Percentiles rank a stretch among this genome's conserved stretches.
Evolutionary conservation across 2,329 filamentous ascomycete species (phyloP).

Genomic region (Apiospora sp.): DNA sequence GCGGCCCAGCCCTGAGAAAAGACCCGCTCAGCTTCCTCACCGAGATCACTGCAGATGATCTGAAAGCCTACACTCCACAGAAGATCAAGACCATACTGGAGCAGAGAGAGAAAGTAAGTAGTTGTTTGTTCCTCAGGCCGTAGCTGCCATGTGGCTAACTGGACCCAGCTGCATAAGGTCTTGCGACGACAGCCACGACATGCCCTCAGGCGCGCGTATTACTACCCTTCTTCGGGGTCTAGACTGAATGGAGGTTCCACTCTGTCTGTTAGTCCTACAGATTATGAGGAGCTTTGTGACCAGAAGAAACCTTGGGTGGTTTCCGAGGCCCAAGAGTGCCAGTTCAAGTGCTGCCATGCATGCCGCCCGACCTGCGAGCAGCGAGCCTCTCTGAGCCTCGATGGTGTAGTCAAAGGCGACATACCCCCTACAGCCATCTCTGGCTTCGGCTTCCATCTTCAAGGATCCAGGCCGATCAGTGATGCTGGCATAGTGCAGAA

Average conservation of each 20-base stretch:
- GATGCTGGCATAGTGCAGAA: slow-evolving; percentile 48
- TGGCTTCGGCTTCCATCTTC: slow-evolving; percentile 60
- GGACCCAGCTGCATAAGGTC: slow-evolving; percentile 42
- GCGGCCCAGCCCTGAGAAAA: slow-evolving; percentile 50
- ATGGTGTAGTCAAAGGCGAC: slow-evolving; percentile 58
- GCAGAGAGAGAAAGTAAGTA: slow-evolving; percentile 58
- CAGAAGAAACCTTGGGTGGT: slow-evolving; percentile 48
- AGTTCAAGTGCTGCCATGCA: slow-evolving; percentile 56
- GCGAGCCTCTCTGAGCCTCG: slow-evolving; percentile 58
- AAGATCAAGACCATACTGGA: slow-evolving; percentile 57
- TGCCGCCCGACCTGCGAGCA: slow-evolving; percentile 55
- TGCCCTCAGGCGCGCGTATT: slow-evolving; percentile 24
- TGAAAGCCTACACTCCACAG: slow-evolving; percentile 53
- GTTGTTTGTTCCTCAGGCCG: neutral
- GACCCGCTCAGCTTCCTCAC: slow-evolving; percentile 54
- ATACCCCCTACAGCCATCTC: slow-evolving; percentile 57
- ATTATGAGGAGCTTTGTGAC: slow-evolving; percentile 26
- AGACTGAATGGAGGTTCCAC: slow-evolving; percentile 27
- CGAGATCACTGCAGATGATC: slow-evolving; percentile 52
- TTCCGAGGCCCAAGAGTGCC: slow-evolving; percentile 52
- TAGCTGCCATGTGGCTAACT: slow-evolving; percentile 27
- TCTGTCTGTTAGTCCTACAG: slow-evolving; percentile 30
- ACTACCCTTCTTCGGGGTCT: slow-evolving; percentile 33
- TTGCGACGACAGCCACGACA: slow-evolving; percentile 36
- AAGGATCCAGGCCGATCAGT: slow-evolving; percentile 52